Conservation (phyloP, 1,284 basidiomycete species). For the Athelia sp. region DNA sequence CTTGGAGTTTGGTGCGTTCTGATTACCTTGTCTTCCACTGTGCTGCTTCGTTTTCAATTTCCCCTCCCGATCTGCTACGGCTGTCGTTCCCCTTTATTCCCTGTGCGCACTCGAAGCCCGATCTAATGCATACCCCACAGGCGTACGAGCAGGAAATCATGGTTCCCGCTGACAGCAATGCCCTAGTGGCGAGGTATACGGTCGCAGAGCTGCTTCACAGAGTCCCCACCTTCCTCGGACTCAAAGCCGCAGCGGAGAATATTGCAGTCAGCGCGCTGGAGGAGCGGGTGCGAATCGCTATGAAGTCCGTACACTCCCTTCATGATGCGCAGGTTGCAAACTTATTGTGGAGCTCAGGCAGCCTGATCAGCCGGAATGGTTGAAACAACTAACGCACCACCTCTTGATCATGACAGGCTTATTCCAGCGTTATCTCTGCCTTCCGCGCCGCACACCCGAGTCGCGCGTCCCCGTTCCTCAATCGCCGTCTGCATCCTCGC, state of each 20-base stretch:
- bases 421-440: constrained; percentile 27
- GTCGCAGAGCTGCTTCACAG: constrained; percentile 30
- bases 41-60: no score
- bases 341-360: no score
- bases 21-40: no score
- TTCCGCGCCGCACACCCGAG: no score
- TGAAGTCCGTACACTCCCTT: constrained; percentile 37
- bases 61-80: no score
- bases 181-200: constrained; percentile 29
- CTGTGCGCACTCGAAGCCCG: no score
- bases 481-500: constrained; percentile 23
- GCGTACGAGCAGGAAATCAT: constrained; percentile 34
- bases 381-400: constrained; percentile 18
- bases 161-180: constrained; percentile 34
- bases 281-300: constrained; percentile 33
- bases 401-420: constrained; percentile 20
- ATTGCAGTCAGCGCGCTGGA: constrained; percentile 31
- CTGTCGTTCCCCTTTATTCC: no score
- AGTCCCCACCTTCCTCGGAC: constrained; percentile 30
- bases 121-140: no score
- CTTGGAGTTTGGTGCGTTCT: constrained; percentile 31
- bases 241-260: constrained; percentile 26
- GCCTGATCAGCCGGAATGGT: constrained; percentile 24
- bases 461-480: constrained; percentile 15
- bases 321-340: no score